Percentiles rank a stretch among this genome's conserved stretches.
These are phyloP conservation scores for Pichia norvegensis DNA, from an alignment of 1,139 yeast genomes.

Conservation along the genomic window DNA sequence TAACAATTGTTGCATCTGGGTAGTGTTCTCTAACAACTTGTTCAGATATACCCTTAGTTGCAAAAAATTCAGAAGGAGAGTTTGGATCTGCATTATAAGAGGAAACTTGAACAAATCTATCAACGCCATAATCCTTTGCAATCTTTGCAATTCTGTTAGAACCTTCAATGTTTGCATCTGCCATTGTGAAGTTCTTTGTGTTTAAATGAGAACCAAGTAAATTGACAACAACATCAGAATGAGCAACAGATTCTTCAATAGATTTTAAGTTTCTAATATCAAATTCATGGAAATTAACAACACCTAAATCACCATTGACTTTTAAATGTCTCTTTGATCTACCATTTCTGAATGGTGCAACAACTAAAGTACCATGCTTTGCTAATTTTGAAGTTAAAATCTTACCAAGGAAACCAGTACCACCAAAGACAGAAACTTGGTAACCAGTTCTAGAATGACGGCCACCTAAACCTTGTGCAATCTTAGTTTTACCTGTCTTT, in stretches of 20 bases:
- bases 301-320: constrained; percentile 83
- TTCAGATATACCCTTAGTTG: constrained; percentile 79
- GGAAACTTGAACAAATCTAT: constrained; percentile 73
- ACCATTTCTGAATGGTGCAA: constrained; percentile 76
- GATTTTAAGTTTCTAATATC: constrained; percentile 73
- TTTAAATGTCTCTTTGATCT: constrained; percentile 72
- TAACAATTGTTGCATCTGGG: constrained; percentile 76
- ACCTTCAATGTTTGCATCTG: constrained; percentile 75
- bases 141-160: constrained; percentile 74
- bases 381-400: constrained; percentile 67
- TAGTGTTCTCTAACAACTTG: constrained; percentile 55
- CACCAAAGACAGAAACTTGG: constrained; percentile 86
- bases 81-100: constrained; percentile 68
- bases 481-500: constrained; percentile 63
- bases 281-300: constrained; percentile 75
- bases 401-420: constrained; percentile 72
- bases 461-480: constrained; percentile 71
- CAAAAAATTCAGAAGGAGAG: constrained; percentile 62
- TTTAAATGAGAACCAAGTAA: constrained; percentile 70
- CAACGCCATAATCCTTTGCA: constrained; percentile 62
- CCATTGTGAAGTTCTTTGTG: constrained; percentile 76
- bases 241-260: constrained; percentile 70
- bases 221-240: constrained; percentile 78
- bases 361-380: constrained; percentile 70
- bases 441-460: constrained; percentile 86